Base-by-base conservation (phyloP, 495 filamentous ascomycete genomes). In the Friedmanniomyces simplex region DNA sequence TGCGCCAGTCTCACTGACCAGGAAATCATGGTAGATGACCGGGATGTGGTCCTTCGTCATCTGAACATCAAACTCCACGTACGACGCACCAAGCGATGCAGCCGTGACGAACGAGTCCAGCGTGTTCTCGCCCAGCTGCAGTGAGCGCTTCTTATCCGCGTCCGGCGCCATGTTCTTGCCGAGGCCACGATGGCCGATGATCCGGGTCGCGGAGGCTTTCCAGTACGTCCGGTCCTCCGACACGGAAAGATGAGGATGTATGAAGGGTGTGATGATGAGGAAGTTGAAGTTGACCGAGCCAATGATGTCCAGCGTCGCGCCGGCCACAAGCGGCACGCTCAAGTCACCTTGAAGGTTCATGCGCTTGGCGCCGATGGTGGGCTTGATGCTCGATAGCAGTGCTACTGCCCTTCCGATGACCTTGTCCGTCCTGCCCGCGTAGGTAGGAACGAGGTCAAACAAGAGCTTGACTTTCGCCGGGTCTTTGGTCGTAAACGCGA, bases 11-110 rank as follows among this genome's bases (percentile, higher is more conserved):
- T 99, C 94, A 67, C 89, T 95, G 69, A 99, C 93, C 16, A 99
- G 77, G 64, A 99, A 99, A 70, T 99, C 94, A 69, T 99, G 94
- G 69, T 99, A 99, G 63, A 99, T 95, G 64, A 99, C 91, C 18
- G 94, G 94, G 8, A 99, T 89, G 70, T 93, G 91, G 67, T 99
- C 94, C 66, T 99, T 99, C 18, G 94, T 99, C 48, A 99, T 76
- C 67, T 99, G 94, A 1, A 99, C 93, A 67, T 98, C 93, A 65
- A 75, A 89, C 70, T 96, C 91, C 54, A 96, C 89, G 66, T 95
- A 94, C 18, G 84, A 82, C 1, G 91, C 91, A 2, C 93, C 94
- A 25, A 97, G 74, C 58, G 95, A 96, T 1, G 91, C 90, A 0
- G 94, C 94, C 4, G 91, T 86, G 65, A 97, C 95, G 72, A 99